Base-by-base conservation (phyloP, 164 flowering plant genomes). In the Magnolia officinalis region DNA sequence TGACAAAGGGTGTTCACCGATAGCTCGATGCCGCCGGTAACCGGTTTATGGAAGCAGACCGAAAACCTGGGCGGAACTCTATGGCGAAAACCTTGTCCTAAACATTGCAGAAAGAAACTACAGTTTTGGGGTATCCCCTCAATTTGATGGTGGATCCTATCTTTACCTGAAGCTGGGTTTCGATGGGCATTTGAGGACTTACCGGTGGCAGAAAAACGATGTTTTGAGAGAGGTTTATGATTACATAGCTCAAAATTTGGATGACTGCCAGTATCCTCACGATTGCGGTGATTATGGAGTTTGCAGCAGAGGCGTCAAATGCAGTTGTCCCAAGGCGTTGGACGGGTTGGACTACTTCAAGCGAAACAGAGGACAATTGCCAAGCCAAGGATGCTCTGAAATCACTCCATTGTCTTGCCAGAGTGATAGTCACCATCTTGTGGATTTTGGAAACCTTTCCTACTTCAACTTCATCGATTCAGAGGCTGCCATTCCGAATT, bases 151-250 rank as follows among this genome's bases (percentile, higher is more conserved):
- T 10, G 49, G 78, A 4, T 76, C 78, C 37, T 73, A 76, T 0
- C 84, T 81, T 11, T 80, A 72, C 69, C 59, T 85, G 82, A 85
- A 64, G 74, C 52, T 85, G 21, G 82, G 55, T 13, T 21, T 78
- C 16, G 82, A 85, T 67, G 84, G 87, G 74, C 85, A 85, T 81
- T 74, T 85, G 50, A 59, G 74, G 61, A 72, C 81, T 8, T 85
- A 74, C 63, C 76, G 76, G n/a, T 83, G 83, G 84, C 58, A 4
- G 4, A 52, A 52, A 52, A 31, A n/a, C 1, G n/a, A 10, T 6
- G 5, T 2, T 26, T 51, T 20, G 61, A 1, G 2, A 2, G 29
- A 1, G 29, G 59, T 20, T 4, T 10, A 14, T 3, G 79, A 76
- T 58, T 11, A 76, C 21, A 13, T 59, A 4, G 50, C 6, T 1